Evolutionary conservation across 192 early-diverging fungal species (phyloP).

Genomic region (Coemansia sp.): DNA sequence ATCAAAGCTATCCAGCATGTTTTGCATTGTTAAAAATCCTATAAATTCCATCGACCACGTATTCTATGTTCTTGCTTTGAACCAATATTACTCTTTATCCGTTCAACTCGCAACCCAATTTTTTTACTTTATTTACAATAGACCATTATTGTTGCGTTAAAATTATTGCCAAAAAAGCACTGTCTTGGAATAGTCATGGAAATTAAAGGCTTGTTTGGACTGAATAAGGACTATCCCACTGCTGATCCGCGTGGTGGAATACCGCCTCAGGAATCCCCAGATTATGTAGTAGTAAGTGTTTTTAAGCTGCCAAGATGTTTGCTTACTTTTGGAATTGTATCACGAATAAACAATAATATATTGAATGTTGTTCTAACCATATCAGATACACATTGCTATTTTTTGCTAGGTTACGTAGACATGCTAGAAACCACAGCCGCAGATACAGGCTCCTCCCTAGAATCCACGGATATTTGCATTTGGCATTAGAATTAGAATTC

Average conservation of each 20-base stretch:
- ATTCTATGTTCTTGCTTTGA: background rate
- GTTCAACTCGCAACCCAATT: background rate
- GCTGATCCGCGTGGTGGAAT: constrained; percentile 29
- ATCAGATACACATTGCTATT: background rate
- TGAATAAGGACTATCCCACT: constrained; percentile 39
- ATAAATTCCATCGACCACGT: background rate
- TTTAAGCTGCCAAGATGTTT: background rate
- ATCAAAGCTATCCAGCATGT: background rate
- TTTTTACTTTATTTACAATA: background rate
- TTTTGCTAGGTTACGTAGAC: background rate
- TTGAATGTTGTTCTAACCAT: background rate
- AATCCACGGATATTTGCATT: background rate
- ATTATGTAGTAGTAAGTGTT: constrained; percentile 25
- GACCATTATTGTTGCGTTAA: background rate
- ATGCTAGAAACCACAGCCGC: background rate
- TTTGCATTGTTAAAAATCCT: background rate
- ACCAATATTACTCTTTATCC: background rate
- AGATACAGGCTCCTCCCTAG: background rate
- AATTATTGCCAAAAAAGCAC: background rate
- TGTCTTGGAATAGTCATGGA: background rate
- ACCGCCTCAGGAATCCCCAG: constrained; percentile 17
- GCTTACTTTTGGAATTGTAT: no score
- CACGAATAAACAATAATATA: background rate
- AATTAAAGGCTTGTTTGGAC: background rate
- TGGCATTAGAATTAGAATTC: background rate